A percentile compares a stretch with the other conserved stretches of the same genome.
These are phyloP conservation scores for Verruconis gallopava DNA, from an alignment of 2,329 filamentous ascomycete species.

Conservation along the genomic window DNA sequence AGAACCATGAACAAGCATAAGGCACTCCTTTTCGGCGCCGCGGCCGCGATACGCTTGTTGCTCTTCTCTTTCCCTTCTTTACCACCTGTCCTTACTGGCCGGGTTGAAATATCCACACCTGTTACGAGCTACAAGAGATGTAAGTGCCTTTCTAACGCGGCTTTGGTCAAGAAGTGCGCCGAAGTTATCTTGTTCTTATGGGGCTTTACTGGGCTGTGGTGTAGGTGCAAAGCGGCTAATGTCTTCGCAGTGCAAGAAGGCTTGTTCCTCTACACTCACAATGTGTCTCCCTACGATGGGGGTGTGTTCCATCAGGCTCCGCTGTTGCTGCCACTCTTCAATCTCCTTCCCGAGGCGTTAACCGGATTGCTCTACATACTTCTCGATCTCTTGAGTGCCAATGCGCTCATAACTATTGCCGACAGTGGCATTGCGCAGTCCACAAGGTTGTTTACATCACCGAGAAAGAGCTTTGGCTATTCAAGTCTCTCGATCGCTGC, in stretches of 20 bases:
- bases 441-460: slow-evolving; percentile 66
- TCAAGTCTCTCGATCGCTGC: slow-evolving; percentile 64
- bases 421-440: slow-evolving; percentile 64
- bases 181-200: neutral
- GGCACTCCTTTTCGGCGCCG: slow-evolving; percentile 58
- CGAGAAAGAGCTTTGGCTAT: slow-evolving; percentile 62
- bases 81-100: slow-evolving; percentile 71
- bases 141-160: slow-evolving; percentile 34
- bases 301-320: slow-evolving; percentile 75
- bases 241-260: slow-evolving; percentile 94
- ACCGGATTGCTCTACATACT: slow-evolving; percentile 69
- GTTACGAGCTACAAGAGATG: slow-evolving; percentile 96
- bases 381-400: slow-evolving; percentile 70
- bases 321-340: slow-evolving; percentile 81
- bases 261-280: slow-evolving; percentile 87
- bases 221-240: too few relatives aligned
- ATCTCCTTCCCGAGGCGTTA: slow-evolving; percentile 65
- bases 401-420: slow-evolving; percentile 67
- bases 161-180: too few relatives aligned
- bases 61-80: slow-evolving; percentile 76
- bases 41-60: slow-evolving; percentile 64
- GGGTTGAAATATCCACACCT: slow-evolving; percentile 93
- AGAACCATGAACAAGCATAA: slow-evolving; percentile 45
- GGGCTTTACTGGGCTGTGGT: neutral
- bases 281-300: slow-evolving; percentile 93